Evolutionary conservation across 1,139 yeast species (phyloP).

Genomic region (Suhomyces wounanorum): DNA sequence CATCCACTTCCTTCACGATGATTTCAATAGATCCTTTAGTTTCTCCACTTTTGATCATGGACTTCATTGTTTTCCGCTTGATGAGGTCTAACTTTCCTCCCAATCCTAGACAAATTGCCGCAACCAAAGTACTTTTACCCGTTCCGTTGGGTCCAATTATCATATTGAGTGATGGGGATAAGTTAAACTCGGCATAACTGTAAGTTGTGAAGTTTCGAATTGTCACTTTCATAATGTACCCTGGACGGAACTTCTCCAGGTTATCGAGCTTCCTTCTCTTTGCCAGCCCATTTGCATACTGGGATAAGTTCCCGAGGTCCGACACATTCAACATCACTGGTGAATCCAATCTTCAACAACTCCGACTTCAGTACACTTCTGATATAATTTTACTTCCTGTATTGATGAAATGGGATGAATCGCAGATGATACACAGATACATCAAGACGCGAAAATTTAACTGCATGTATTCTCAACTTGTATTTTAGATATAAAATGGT

Average conservation of each 20-base stretch:
- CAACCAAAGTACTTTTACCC: conserved; percentile 91
- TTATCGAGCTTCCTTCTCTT: conserved; percentile 7
- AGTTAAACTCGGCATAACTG: conserved; percentile 68
- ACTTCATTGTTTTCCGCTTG: conserved; percentile 74
- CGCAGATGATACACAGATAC: background rate
- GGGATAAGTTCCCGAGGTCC: conserved; percentile 11
- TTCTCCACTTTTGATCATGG: conserved; percentile 78
- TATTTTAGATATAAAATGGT: no score
- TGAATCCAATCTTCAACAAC: background rate
- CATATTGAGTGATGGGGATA: conserved; percentile 87
- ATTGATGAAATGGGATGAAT: background rate
- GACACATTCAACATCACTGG: conserved; percentile 5
- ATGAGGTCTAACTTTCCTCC: conserved; percentile 79
- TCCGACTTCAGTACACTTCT: background rate
- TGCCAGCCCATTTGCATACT: conserved; percentile 6
- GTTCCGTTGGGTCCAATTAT: conserved; percentile 97
- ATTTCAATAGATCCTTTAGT: conserved; percentile 60
- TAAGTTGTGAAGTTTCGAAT: conserved; percentile 84
- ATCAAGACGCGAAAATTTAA: background rate
- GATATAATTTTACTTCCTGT: background rate
- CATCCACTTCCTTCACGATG: conserved; percentile 52
- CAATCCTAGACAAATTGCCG: conserved; percentile 89
- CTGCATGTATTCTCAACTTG: background rate
- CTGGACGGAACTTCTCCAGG: conserved; percentile 44
- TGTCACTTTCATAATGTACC: conserved; percentile 67